Base-by-base conservation (phyloP, 805 yeast species). In the Lipomyces anomalus region DNA sequence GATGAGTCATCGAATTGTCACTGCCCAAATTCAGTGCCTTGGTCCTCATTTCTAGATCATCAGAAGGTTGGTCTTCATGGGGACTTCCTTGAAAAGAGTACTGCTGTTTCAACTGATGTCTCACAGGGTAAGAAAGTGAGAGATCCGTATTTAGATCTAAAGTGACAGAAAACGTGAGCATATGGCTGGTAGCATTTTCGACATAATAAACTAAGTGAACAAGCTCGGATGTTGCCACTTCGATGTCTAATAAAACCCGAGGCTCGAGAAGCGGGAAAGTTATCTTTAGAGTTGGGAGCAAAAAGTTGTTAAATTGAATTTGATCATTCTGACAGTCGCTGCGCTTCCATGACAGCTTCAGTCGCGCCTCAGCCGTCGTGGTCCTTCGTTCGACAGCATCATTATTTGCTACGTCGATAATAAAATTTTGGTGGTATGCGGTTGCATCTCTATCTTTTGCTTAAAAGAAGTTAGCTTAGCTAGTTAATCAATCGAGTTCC, bases 121-220 rank as follows among this genome's bases (percentile, higher is more conserved):
- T 46, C 2, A 46, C n/a, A 11, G 53, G 53, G 28, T 39, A 48
- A 6, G 53, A 44, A 13, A 50, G 35, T n/a, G 42, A 18, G 47
- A 50, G 29, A 16, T 50, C 62, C 21, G 65, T 66, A 35, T 70
- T 66, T 1, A 68, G 49, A 3, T 64, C 63, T 61, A 79, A 61
- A 9, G 69, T 66, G 2, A 79, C 68, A 9, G 80, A 64, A 54
- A 83, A 86, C 7, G 78, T 77, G 52, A 86, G 78, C 2, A 81
- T 73, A 36, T 82, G 69, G 2, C 82, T 71, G 0, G 94, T 82
- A 11, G 94, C 88, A 57, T 85, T 85, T 58, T 85, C 95, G 40
- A 85, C 58, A 42, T 71, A 69, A 58, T 76, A 84, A 11, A 59
- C 67, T 36, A 78, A 60, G 35, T 58, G 62, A 13, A 68, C 53